phyloP scores from a whole-genome alignment of 2,329 filamentous ascomycete species.

The Lachnellula hyalina region DNA sequence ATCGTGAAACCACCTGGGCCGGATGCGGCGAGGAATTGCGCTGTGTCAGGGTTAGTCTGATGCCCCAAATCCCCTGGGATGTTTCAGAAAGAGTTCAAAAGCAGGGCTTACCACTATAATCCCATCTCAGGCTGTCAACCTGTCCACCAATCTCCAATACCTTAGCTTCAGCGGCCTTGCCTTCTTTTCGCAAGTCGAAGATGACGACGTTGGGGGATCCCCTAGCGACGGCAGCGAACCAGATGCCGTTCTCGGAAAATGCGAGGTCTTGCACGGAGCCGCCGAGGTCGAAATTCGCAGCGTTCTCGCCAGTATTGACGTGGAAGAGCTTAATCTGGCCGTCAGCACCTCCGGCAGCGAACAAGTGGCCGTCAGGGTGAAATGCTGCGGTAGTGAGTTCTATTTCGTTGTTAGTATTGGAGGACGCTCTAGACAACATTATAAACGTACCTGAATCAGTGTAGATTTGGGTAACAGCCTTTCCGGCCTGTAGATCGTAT shows the following conservation, averaged over 20 bases:
- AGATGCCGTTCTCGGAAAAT: constrained; percentile 97
- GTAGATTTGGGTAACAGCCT: constrained; percentile 71
- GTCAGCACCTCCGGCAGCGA: constrained; percentile 74
- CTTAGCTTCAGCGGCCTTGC: constrained; percentile 74
- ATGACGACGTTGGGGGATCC: constrained; percentile 74
- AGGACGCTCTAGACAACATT: neutral
- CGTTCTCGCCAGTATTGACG: constrained; percentile 70
- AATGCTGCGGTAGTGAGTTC: constrained; percentile 66
- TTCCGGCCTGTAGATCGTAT: constrained; percentile 68
- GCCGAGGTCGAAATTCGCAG: constrained; percentile 66
- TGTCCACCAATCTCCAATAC: constrained; percentile 77
- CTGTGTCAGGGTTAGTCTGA: no score
- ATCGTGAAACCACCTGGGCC: constrained; percentile 78
- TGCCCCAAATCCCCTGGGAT: no score
- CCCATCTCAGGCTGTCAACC: constrained; percentile 78
- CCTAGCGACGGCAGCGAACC: constrained; percentile 80
- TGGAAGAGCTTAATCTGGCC: constrained; percentile 88
- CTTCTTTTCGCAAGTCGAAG: constrained; percentile 89
- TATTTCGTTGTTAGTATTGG: constrained; percentile 15
- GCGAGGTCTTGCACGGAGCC: constrained; percentile 68
- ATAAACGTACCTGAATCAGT: constrained; percentile 66
- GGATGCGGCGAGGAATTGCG: constrained; percentile 77
- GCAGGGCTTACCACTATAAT: constrained; percentile 65
- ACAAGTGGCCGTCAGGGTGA: constrained; percentile 93
- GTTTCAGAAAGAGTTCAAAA: no score